Base-by-base conservation (phyloP, 2,329 filamentous ascomycete species). In the Claviceps purpurea region DNA sequence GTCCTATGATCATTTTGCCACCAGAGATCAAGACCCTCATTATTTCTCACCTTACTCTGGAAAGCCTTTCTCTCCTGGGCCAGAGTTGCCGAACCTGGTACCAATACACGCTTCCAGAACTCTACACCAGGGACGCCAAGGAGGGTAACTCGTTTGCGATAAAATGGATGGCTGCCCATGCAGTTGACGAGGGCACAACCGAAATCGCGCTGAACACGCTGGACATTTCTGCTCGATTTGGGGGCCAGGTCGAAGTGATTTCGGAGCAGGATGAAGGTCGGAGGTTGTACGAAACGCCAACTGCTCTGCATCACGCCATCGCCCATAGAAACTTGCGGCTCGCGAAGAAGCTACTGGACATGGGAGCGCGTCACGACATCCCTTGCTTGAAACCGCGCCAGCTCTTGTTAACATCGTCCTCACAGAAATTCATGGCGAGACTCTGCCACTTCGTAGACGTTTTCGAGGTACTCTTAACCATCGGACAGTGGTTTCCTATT, bases 261-360 rank as follows among this genome's bases (percentile, higher is more conserved):
- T 40, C 48, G n/a, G 37, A 13, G 22, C 10, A 10, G 2, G 5
- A 11, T 2, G 7, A 4, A 4, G 11, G 8, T 13, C 4, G 0
- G 18, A 24, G 30, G 10, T 2, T 16, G 5, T 38, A 24, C 30
- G 11, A 50, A 44, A 38, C 18, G 8, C 38, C 46, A 26, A 50
- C 52, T 11, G 37, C 50, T 6, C 22, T 54, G 4, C 50, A 54
- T 41, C 49, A 43, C 26, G 52, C 52, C 24, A 20, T 47, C 2
- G 37, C 41, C 5, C 22, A 2, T 6, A 18, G 34, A 1, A 47
- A 45, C 6, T 2, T n/a, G 4, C 22, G 30, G 6, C 8, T 49
- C 10, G 46, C 45, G n/a, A 14, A 38, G 24, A 16, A 6, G 10
- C 37, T 54, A 7, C 26, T 54, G 4, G 13, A 50, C 4, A 34